Base-by-base conservation (phyloP, 371 early-diverging fungal genomes). In the Blakeslea trispora region DNA sequence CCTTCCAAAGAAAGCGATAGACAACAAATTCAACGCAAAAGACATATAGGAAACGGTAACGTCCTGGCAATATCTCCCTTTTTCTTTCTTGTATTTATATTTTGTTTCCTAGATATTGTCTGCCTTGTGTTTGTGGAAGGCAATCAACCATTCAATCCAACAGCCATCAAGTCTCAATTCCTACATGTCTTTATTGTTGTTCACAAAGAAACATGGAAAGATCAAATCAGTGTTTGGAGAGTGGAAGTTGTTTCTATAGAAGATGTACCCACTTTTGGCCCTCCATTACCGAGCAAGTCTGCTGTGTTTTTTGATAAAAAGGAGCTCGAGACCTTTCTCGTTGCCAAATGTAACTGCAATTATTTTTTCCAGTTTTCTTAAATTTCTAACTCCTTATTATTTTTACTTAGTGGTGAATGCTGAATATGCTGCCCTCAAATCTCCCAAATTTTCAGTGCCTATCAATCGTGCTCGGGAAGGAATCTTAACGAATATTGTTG, bases 41-140 rank as follows among this genome's bases (percentile, higher is more conserved):
- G 92, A 19, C 93, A 92, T 67, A 90, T 94, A 43, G 94, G 94
- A 43, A 94, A 94, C 69, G 92, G 79, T 79, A 74, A 19, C 21
- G n/a, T n/a, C n/a, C n/a, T n/a, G n/a, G n/a, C 5, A 7, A 28
- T 5, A 14, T 23, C 31, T 39, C 42, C 14, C 53, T 34, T 18
- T 49, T 48, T 44, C 22, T 53, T 39, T 48, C 23, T 47, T 45
- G 19, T 34, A 31, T 22, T 43, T 41, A 10, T 28, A n/a, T 39
- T 15, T 32, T 31, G 17, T 22, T 41, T 1, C 14, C 13, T 59
- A 86, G 91, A 91, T 68, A 88, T 91, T 62, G 87, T 90, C 15
- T 82, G 83, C 59, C 74, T 91, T 42, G 75, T 91, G 9, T 91
- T 86, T 73, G 81, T 84, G 5, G 87, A 91, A 57, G 79, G 76